A percentile compares a stretch with the other conserved stretches of the same genome.
These are phyloP conservation scores for Penicillium goetzii DNA, from an alignment of 495 filamentous ascomycete species.

Conservation along the genomic window DNA sequence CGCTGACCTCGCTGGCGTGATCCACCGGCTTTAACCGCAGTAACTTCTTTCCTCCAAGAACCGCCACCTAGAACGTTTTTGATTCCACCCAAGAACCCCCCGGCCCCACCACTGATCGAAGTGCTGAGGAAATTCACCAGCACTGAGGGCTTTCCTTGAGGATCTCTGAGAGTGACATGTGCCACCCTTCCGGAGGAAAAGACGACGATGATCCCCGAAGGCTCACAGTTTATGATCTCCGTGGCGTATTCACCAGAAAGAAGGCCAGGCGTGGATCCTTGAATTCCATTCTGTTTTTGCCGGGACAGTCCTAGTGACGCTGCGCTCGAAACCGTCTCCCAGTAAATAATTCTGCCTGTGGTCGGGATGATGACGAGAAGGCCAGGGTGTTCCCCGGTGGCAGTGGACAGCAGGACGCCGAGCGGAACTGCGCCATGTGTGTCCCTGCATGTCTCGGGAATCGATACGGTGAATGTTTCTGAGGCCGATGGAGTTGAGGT, in stretches of 20 bases:
- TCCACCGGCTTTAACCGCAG: conserved; percentile 70
- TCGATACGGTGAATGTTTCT: conserved; percentile 73
- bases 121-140: conserved; percentile 72
- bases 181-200: conserved; percentile 84
- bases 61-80: conserved; percentile 69
- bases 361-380: conserved; percentile 81
- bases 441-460: conserved; percentile 72
- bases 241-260: conserved; percentile 76
- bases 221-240: conserved; percentile 78
- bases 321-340: conserved; percentile 89
- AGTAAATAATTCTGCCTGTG: conserved; percentile 85
- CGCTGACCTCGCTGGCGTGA: conserved; percentile 79
- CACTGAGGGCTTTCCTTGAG: conserved; percentile 81
- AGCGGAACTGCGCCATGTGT: conserved; percentile 70
- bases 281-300: conserved; percentile 75
- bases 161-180: conserved; percentile 80
- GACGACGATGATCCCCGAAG: conserved; percentile 79
- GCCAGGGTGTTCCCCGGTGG: conserved; percentile 74
- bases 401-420: conserved; percentile 77
- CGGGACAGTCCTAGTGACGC: conserved; percentile 74
- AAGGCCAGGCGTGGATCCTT: conserved; percentile 71
- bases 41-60: conserved; percentile 71
- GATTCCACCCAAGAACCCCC: conserved; percentile 76
- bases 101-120: conserved; percentile 45
- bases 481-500: conserved; percentile 60